Percentiles rank a stretch among this genome's conserved stretches.
phyloP scores from a whole-genome alignment of 345 rosid species.

The thale cress (Arabidopsis thaliana) region DNA sequence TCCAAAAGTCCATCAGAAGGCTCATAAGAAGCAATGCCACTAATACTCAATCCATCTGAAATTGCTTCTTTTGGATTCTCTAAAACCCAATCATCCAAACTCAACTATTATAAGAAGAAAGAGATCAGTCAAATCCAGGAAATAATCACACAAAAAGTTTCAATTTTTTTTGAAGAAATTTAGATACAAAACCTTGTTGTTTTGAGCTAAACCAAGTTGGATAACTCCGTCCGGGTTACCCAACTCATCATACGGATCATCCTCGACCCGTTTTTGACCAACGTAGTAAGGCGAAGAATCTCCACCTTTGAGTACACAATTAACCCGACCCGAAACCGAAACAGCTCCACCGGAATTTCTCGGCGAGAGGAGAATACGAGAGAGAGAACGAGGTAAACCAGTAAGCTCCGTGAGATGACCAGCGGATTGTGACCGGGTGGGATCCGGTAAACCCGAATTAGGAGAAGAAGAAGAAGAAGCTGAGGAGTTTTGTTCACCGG shows the following conservation, averaged over 20 bases:
- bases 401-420: constrained; percentile 64
- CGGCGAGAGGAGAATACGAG: constrained; percentile 73
- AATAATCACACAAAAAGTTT: constrained; percentile 57
- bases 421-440: constrained; percentile 55
- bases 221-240: constrained; percentile 76
- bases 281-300: constrained; percentile 55
- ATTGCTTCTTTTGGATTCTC: constrained; percentile 63
- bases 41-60: constrained; percentile 54
- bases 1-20: constrained; percentile 76
- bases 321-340: constrained; percentile 61
- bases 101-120: constrained; percentile 3
- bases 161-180: constrained; percentile 22
- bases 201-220: constrained; percentile 76
- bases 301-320: constrained; percentile 53
- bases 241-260: constrained; percentile 71
- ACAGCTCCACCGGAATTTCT: constrained; percentile 67
- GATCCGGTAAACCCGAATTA: constrained; percentile 35
- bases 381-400: constrained; percentile 60
- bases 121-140: constrained; percentile 34
- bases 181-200: constrained; percentile 45
- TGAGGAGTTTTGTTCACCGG: constrained; percentile 40
- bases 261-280: constrained; percentile 63
- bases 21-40: constrained; percentile 71
- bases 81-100: constrained; percentile 53
- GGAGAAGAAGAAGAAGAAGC: constrained; percentile 22